Conservation (phyloP, 164 flowering plant species). For the Vitis amurensis region DNA sequence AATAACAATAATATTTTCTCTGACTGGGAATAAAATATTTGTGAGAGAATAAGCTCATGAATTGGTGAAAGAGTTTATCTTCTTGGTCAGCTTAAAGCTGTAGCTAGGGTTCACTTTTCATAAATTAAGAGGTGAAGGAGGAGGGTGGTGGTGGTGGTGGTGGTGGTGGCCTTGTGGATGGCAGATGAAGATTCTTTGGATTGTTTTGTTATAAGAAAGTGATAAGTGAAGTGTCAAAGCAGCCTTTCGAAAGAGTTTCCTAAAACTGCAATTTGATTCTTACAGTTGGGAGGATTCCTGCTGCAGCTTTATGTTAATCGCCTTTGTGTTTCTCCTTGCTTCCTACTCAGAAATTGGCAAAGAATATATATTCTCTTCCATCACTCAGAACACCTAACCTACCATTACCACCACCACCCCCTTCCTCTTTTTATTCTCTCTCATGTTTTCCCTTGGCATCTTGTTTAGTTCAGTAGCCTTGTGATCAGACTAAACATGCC, state of each 20-base stretch:
- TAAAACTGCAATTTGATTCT: slow-evolving; percentile 17
- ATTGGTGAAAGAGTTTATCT: background rate
- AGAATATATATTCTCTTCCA: slow-evolving; percentile 5
- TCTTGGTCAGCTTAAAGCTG: slow-evolving; percentile 7
- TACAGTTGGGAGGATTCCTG: slow-evolving; percentile 7
- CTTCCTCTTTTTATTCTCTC: too few species aligned
- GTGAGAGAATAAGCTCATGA: too few species aligned
- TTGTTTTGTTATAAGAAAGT: slow-evolving; percentile 13
- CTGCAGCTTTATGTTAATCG: slow-evolving; percentile 13
- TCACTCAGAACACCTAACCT: too few species aligned
- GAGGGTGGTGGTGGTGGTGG: background rate
- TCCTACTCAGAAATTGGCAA: background rate
- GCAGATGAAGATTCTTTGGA: slow-evolving; percentile 13
- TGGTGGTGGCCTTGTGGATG: slow-evolving; percentile 5
- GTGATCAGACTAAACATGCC: too few species aligned
- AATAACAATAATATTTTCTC: too few species aligned
- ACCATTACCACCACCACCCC: too few species aligned
- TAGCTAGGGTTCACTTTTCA: background rate
- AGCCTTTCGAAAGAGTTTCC: slow-evolving; percentile 24
- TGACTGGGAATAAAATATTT: too few species aligned
- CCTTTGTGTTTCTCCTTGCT: slow-evolving; percentile 3
- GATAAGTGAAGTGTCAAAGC: slow-evolving; percentile 15
- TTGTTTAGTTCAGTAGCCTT: background rate
- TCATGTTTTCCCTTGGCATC: background rate
- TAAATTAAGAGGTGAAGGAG: background rate